These are phyloP conservation scores for Apiotrichum sp. DNA, from an alignment of 1,284 basidiomycete genomes.

Conservation along the genomic window DNA sequence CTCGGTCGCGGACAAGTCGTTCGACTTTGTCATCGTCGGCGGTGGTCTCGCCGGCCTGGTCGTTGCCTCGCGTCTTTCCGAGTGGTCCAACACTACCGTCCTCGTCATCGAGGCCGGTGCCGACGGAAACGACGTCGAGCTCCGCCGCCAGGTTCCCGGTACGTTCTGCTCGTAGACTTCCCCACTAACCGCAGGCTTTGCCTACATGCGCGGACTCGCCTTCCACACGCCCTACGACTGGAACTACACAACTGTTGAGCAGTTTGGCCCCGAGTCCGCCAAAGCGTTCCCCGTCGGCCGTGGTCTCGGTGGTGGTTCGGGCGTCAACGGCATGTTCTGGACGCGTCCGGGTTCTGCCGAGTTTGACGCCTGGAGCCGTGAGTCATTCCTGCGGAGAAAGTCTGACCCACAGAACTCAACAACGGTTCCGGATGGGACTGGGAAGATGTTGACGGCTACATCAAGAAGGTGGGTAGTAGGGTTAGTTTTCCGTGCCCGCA, in stretches of 20 bases:
- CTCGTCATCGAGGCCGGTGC: constrained; percentile 67
- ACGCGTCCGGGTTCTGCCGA: constrained; percentile 40
- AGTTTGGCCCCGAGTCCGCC: constrained; percentile 32
- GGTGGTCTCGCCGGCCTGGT: constrained; percentile 70
- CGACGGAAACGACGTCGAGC: constrained; percentile 53
- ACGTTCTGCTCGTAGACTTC: constrained; percentile 22
- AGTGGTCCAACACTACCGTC: constrained; percentile 60
- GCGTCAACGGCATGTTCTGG: constrained; percentile 66
- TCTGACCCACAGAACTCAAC: constrained; percentile 1
- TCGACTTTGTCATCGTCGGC: constrained; percentile 47
- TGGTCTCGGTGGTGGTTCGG: constrained; percentile 63
- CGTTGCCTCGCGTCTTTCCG: constrained; percentile 62
- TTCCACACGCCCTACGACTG: constrained; percentile 56
- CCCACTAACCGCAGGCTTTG: constrained; percentile 18
- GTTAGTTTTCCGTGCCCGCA: not conserved
- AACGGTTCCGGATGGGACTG: constrained; percentile 38
- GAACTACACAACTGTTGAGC: constrained; percentile 55
- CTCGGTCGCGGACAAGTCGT: constrained; percentile 29
- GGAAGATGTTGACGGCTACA: constrained; percentile 38
- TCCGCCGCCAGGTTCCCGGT: constrained; percentile 48
- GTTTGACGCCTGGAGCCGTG: constrained; percentile 45
- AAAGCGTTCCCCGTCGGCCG: constrained; percentile 58
- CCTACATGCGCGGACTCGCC: constrained; percentile 38
- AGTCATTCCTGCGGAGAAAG: constrained; percentile 11
- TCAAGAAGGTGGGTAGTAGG: constrained; percentile 2